A percentile compares a stretch with the other conserved stretches of the same genome.
Conservation (phyloP, 1,284 basidiomycete species). For the Heterobasidion occidentale region DNA sequence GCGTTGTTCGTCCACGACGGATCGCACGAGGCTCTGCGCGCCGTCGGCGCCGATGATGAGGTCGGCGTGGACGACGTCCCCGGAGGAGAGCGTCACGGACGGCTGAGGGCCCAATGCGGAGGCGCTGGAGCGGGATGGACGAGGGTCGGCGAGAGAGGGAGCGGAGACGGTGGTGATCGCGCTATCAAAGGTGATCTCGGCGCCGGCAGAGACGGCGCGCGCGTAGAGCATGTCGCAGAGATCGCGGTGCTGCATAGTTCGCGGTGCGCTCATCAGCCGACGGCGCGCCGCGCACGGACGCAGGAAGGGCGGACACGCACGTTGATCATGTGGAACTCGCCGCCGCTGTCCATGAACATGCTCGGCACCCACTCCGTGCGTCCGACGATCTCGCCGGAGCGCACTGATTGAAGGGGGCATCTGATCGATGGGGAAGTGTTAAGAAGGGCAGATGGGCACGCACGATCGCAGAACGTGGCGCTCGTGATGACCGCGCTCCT, state of each 20-base stretch:
- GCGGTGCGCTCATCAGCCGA: too few species aligned
- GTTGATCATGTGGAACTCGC: not conserved
- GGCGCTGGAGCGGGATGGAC: not conserved
- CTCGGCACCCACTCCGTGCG: not conserved
- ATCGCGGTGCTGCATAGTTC: not conserved
- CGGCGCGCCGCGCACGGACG: too few species aligned
- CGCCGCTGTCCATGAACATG: not conserved
- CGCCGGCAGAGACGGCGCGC: not conserved
- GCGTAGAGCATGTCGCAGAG: not conserved
- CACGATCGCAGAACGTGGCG: not conserved
- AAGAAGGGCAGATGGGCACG: not conserved
- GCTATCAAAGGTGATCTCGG: not conserved
- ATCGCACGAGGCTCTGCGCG: constrained; percentile 42
- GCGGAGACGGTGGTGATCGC: not conserved
- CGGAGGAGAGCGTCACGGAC: constrained; percentile 24
- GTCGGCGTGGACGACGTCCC: constrained; percentile 30
- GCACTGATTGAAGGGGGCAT: not conserved
- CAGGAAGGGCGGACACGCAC: not conserved
- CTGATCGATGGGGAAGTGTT: too few species aligned
- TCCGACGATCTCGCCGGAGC: not conserved
- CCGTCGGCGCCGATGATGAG: constrained; percentile 38
- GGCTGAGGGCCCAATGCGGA: not conserved
- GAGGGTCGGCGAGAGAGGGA: not conserved
- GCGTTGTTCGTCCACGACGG: constrained; percentile 28
- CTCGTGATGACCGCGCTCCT: not conserved